Base-by-base conservation (phyloP, 495 filamentous ascomycete genomes). In the Aspergillus wentii region DNA sequence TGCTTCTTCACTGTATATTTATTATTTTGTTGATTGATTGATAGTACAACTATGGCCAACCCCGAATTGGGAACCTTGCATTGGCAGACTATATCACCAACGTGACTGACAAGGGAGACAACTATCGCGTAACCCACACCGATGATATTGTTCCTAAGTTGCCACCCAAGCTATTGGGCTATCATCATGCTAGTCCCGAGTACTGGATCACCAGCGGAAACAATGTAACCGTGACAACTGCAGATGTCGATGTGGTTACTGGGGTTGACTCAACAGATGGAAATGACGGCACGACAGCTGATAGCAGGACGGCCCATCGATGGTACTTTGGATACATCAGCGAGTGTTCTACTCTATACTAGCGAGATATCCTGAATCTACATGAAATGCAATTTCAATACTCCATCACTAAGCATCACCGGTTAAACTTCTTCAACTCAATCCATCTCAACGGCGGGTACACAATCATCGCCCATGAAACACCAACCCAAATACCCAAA, bases 61-160 rank as follows among this genome's bases (percentile, higher is more conserved):
- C 83, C 2, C 78, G 77, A 22, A 66, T 80, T 10, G 83, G 81
- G 20, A 77, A 76, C 49, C 23, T 43, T 4, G 63, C 60, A 3
- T 58, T 83, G 39, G 72, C 65, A 28, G 43, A 65, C 17, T 79
- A 69, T 51, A 62, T 85, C 41, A 66, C 61, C 7, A 50, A 52
- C 30, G 68, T 76, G 23, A 27, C 22, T 4, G 10, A 28, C 18
- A 36, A 27, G 13, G 70, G 66, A 15, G 52, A 38, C 28, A 76
- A 74, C 41, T 84, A 64, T 56, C 77, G 83, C 47, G 68, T 82
- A 30, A 86, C 83, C 4, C 79, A 86, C 54, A 43, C 48, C n/a
- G 60, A 78, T 48, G 83, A 87, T 59, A 69, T 72, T 2, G 69
- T 85, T 1, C 76, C 83, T 2, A 65, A 71, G 7, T 55, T 82